phyloP scores from a whole-genome alignment of 192 early-diverging fungal genomes.

The Podila epigama region DNA sequence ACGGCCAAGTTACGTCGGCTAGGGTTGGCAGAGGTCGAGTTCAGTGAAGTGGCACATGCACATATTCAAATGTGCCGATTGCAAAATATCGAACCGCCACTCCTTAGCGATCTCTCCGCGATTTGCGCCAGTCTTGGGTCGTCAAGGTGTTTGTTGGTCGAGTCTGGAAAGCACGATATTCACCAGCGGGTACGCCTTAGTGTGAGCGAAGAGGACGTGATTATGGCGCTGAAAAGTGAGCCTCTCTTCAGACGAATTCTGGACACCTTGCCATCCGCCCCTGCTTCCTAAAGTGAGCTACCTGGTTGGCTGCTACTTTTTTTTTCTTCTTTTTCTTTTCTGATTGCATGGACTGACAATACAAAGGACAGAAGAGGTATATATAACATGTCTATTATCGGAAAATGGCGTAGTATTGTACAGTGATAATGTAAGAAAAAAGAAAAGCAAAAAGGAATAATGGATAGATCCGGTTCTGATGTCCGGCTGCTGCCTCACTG shows the following conservation, averaged over 20 bases:
- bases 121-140: conserved; percentile 74
- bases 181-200: conserved; percentile 74
- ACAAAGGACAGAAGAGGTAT: no score
- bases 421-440: neutral
- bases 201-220: conserved; percentile 80
- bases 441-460: neutral
- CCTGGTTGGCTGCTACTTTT: no score
- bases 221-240: conserved; percentile 74
- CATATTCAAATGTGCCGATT: conserved; percentile 73
- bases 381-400: no score
- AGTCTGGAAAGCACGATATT: conserved; percentile 72
- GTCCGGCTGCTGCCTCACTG: neutral
- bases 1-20: conserved; percentile 65
- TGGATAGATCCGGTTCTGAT: neutral
- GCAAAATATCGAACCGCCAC: conserved; percentile 65
- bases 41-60: conserved; percentile 74
- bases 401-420: no score
- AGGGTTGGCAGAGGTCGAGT: conserved; percentile 77
- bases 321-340: no score
- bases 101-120: conserved; percentile 64
- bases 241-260: conserved; percentile 55
- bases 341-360: no score
- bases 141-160: conserved; percentile 65
- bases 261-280: conserved; percentile 22
- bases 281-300: neutral